Evolutionary conservation across 768 basidiomycete genomes (phyloP).

Genomic region (Russula virescens): DNA sequence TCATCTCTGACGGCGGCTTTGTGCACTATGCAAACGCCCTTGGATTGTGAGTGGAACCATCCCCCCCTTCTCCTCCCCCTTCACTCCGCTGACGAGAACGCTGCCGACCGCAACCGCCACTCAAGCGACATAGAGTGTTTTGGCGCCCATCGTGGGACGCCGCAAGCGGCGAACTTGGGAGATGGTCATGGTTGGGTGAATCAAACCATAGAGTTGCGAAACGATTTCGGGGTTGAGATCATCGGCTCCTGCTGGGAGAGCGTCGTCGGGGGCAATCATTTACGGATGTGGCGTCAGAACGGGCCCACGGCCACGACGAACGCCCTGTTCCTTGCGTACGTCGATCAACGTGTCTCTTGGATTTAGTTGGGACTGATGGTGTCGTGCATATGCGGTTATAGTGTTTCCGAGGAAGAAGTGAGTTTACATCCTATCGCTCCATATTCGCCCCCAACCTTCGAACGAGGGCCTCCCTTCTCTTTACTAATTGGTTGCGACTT

Average conservation of each 20-base stretch:
- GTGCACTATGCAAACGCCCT: slow-evolving; percentile 16
- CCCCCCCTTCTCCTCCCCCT: no score
- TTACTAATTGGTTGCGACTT: not conserved
- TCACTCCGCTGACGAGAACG: not conserved
- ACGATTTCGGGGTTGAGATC: slow-evolving; percentile 36
- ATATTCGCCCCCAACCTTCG: no score
- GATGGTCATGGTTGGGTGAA: slow-evolving; percentile 43
- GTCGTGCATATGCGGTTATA: not conserved
- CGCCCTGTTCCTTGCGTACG: slow-evolving; percentile 35
- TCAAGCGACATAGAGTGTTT: slow-evolving; percentile 29
- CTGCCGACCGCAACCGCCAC: no score
- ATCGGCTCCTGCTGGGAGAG: slow-evolving; percentile 41
- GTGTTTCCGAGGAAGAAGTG: slow-evolving; percentile 27
- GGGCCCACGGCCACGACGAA: slow-evolving; percentile 30
- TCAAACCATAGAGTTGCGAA: slow-evolving; percentile 41
- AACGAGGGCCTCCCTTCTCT: no score
- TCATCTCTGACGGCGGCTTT: slow-evolving; percentile 21
- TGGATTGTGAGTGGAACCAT: slow-evolving; percentile 17
- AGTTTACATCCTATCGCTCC: not conserved
- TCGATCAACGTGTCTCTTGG: not conserved
- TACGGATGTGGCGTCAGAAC: slow-evolving; percentile 30
- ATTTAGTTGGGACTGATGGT: not conserved
- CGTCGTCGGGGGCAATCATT: slow-evolving; percentile 26
- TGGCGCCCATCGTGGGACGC: slow-evolving; percentile 33
- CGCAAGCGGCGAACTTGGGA: slow-evolving; percentile 42